Conservation (phyloP, 768 basidiomycete genomes). For the Hericium alpestre region DNA sequence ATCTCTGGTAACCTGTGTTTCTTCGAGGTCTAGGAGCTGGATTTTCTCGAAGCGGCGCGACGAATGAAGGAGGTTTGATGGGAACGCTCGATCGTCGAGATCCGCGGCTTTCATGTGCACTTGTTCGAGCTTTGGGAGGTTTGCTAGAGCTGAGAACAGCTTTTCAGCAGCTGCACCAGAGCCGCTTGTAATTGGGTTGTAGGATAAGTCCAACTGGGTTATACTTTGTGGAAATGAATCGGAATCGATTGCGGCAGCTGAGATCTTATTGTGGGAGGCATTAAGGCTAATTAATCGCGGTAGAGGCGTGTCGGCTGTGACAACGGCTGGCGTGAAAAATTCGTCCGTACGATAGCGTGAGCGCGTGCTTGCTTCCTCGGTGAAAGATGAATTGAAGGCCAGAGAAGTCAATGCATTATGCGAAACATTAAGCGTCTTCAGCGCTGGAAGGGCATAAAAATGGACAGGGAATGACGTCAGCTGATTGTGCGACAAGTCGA, state of each 20-base stretch:
- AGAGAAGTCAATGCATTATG: slow-evolving; percentile 55
- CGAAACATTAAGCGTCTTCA: slow-evolving; percentile 58
- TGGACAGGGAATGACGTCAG: slow-evolving; percentile 52
- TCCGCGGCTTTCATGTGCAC: slow-evolving; percentile 25
- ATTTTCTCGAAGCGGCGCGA: slow-evolving; percentile 37
- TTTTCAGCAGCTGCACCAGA: neutral
- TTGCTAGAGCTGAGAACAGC: slow-evolving; percentile 6
- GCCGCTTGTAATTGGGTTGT: slow-evolving; percentile 50
- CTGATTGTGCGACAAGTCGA: slow-evolving; percentile 69
- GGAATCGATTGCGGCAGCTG: slow-evolving; percentile 41
- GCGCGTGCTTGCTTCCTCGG: slow-evolving; percentile 10
- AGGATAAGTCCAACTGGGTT: slow-evolving; percentile 51
- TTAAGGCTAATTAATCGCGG: slow-evolving; percentile 58
- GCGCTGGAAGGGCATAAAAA: slow-evolving; percentile 57
- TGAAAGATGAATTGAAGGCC: slow-evolving; percentile 54
- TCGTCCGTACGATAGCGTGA: slow-evolving; percentile 29
- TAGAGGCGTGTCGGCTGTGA: slow-evolving; percentile 51
- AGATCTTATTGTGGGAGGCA: slow-evolving; percentile 57
- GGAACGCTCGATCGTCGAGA: slow-evolving; percentile 52
- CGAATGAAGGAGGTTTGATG: slow-evolving; percentile 22
- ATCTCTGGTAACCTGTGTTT: slow-evolving; percentile 47
- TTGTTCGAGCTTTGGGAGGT: slow-evolving; percentile 7
- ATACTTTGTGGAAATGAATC: slow-evolving; percentile 41
- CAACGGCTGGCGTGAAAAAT: slow-evolving; percentile 56
- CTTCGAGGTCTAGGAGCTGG: slow-evolving; percentile 51